Evolutionary conservation across 2,329 filamentous ascomycete species (phyloP), one percentile per base, ranked within the genome.

Genomic region (Alternaria burnsii): DNA sequence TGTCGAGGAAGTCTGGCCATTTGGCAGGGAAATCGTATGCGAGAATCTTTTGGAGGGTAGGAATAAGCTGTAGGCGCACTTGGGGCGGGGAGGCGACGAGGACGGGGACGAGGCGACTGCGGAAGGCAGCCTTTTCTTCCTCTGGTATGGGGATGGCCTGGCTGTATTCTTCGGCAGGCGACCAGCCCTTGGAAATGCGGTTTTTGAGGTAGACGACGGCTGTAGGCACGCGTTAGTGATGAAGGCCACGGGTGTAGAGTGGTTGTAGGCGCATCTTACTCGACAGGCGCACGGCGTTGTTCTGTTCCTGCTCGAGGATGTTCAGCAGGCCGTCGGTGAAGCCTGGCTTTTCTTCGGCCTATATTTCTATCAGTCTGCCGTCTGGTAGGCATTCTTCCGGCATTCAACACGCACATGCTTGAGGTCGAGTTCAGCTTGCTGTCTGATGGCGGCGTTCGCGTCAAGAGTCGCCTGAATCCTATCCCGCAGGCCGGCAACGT

Each of bases 141-240:
- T 98, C 94, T 71, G 91, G 86, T 81, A 97, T 95, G 71, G 89
- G 83, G 71, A 88, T 88, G 71, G 91, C 89, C 73, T 87, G 86
- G 65, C 89, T 87, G 76, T 86, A 89, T 68, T 94, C 91, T 68
- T 96, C 92, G 74, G 86, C 85, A 65, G 87, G 88, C 57, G 90
- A 87, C 95, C 95, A 99, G 73, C 92, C 93, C 77, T 94, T 91
- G 79, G 91, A 94, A 79, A 98, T 91, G 77, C 94, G 91, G 82
- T 99, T 98, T 84, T 99, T 99, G 79, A 98, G 88, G 82, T 98
- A 99, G 72, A 99, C 92, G 76, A 94, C 94, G 75, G 93, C 94
- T 97, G 80, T 67, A 61, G 64, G 48, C 61, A 53, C 58, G 58
- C 32, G 65, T 76, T 52, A 78, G 76, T 69, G 65, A 36, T 56